Conservation (phyloP, 2,329 filamentous ascomycete species). For the Colletotrichum lindemuthianum region DNA sequence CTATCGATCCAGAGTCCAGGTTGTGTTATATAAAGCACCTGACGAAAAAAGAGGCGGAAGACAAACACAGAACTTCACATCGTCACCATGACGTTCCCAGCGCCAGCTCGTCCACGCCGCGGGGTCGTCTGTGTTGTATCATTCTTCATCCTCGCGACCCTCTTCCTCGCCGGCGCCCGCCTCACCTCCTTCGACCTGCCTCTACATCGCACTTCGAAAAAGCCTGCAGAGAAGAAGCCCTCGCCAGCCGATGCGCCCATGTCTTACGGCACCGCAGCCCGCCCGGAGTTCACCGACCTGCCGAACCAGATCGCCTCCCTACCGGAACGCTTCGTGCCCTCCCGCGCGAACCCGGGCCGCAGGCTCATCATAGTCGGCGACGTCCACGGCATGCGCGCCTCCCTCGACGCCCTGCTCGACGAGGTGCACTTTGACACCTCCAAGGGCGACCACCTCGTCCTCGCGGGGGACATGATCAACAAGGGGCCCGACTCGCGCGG, state of each 20-base stretch:
- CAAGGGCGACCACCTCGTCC: constrained; percentile 75
- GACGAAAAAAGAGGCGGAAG: not conserved
- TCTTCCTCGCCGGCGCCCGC: constrained; percentile 48
- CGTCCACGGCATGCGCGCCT: constrained; percentile 85
- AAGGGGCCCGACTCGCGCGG: constrained; percentile 87
- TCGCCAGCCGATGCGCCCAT: constrained; percentile 48
- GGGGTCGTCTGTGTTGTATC: constrained; percentile 12
- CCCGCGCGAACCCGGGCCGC: constrained; percentile 51
- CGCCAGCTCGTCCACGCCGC: constrained; percentile 21
- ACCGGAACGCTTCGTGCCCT: constrained; percentile 44
- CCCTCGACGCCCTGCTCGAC: constrained; percentile 72
- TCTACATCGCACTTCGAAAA: constrained; percentile 25
- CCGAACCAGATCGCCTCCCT: constrained; percentile 39
- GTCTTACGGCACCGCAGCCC: constrained; percentile 51
- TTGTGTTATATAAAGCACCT: not conserved
- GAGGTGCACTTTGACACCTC: constrained; percentile 69
- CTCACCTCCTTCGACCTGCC: constrained; percentile 40
- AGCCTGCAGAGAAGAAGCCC: constrained; percentile 14
- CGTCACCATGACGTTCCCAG: constrained; percentile 19
- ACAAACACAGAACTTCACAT: not conserved
- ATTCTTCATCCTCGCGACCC: constrained; percentile 46
- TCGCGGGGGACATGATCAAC: constrained; percentile 82
- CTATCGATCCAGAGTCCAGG: no score
- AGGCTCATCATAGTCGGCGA: constrained; percentile 88
- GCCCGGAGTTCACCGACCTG: constrained; percentile 49